Percentiles rank a stretch among this genome's conserved stretches.
Evolutionary conservation across 495 filamentous ascomycete genomes (phyloP).

Genomic region (Collariella sp.): DNA sequence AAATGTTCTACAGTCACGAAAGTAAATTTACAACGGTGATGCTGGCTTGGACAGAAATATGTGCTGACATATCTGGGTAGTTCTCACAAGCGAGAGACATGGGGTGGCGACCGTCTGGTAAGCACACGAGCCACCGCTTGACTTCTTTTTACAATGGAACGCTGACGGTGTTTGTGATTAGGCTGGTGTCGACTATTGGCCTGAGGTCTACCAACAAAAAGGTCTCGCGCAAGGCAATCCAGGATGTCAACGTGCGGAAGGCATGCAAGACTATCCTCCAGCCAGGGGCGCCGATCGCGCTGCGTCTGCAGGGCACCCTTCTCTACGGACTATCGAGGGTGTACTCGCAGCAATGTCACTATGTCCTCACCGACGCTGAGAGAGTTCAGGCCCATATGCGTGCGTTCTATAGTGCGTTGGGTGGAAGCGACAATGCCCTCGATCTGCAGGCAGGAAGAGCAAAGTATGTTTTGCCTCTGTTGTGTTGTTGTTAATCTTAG

Average conservation of each 20-base stretch:
- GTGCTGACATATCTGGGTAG: constrained; percentile 36
- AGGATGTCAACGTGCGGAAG: constrained; percentile 75
- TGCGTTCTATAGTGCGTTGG: constrained; percentile 46
- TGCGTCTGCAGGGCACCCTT: constrained; percentile 85
- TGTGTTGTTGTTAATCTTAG: too few species aligned
- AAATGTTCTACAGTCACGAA: constrained; percentile 91
- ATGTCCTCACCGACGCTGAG: constrained; percentile 73
- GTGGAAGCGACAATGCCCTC: constrained; percentile 38
- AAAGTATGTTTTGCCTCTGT: constrained; percentile 44
- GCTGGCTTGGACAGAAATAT: background rate
- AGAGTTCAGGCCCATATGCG: constrained; percentile 65
- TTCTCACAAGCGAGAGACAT: constrained; percentile 79
- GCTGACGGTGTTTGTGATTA: constrained; percentile 24
- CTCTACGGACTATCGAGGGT: constrained; percentile 81
- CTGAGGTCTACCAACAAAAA: constrained; percentile 57
- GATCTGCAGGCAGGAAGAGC: constrained; percentile 64
- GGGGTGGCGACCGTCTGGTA: constrained; percentile 95
- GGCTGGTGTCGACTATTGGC: constrained; percentile 86
- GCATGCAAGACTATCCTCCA: constrained; percentile 80
- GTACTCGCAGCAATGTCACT: constrained; percentile 77
- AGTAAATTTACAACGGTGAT: constrained; percentile 38
- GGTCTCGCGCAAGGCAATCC: constrained; percentile 79
- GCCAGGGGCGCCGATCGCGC: constrained; percentile 79
- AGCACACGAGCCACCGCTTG: constrained; percentile 17
- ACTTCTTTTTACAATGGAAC: background rate